Evolutionary conservation across 2,329 filamentous ascomycete species (phyloP).

Genomic region (Macrophomina pseudophaseolina): DNA sequence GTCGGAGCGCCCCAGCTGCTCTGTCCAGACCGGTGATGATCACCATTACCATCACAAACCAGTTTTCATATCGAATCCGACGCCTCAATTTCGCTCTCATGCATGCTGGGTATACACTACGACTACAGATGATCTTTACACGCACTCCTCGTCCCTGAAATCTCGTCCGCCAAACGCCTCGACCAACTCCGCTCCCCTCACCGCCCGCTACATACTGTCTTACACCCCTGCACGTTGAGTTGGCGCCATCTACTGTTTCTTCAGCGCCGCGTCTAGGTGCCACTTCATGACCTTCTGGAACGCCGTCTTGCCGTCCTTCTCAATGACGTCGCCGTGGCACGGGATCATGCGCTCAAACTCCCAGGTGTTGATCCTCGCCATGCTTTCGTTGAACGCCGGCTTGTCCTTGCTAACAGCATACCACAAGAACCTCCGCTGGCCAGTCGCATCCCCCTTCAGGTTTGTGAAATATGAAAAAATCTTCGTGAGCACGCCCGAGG

Average conservation of each 20-base stretch:
- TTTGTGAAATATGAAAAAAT: conserved; percentile 63
- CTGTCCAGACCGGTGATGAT: not conserved
- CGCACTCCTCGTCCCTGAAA: not conserved
- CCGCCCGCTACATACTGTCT: not conserved
- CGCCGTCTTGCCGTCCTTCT: conserved; percentile 72
- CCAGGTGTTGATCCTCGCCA: conserved; percentile 75
- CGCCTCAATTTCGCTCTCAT: not conserved
- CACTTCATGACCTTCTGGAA: conserved; percentile 82
- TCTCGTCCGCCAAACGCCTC: conserved; percentile 1
- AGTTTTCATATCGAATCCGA: not conserved
- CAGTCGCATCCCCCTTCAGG: conserved; percentile 68
- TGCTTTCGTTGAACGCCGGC: conserved; percentile 70
- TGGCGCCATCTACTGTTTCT: conserved; percentile 25
- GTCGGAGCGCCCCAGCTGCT: conserved; percentile 13
- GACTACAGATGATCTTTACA: not conserved
- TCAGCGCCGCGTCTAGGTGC: conserved; percentile 64
- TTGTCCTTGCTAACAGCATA: conserved; percentile 71
- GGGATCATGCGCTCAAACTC: conserved; percentile 85
- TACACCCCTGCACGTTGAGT: not conserved
- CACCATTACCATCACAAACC: not conserved
- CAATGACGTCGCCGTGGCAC: conserved; percentile 91
- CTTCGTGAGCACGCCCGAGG: conserved; percentile 64
- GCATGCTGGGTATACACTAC: conserved; percentile 10
- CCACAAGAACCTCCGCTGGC: conserved; percentile 83
- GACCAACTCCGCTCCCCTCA: not conserved